Conservation (phyloP, 2,329 filamentous ascomycete species). For the Colletotrichum salicis region DNA sequence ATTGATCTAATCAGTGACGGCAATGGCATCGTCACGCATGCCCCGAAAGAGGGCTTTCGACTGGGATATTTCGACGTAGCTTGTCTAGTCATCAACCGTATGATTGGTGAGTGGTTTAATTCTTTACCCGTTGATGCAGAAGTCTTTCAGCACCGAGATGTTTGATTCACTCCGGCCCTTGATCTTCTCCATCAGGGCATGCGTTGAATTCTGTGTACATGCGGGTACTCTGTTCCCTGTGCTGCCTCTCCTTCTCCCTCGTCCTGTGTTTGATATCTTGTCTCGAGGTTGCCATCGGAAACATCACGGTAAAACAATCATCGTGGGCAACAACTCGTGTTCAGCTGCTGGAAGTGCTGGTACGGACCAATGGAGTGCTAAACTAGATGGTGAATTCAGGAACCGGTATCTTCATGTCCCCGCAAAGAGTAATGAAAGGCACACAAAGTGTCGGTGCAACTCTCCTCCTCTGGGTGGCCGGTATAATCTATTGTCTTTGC, state of each 20-base stretch:
- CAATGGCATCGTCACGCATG: slow-evolving; percentile 44
- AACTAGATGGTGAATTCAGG: slow-evolving; percentile 38
- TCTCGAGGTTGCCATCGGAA: neutral
- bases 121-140: neutral
- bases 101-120: slow-evolving; percentile 46
- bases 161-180: neutral
- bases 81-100: slow-evolving; percentile 49
- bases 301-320: neutral
- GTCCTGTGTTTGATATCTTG: neutral
- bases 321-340: no score
- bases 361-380: neutral
- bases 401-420: slow-evolving; percentile 51
- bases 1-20: slow-evolving; percentile 10
- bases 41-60: slow-evolving; percentile 48
- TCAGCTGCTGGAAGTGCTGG: neutral
- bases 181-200: neutral
- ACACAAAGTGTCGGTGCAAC: slow-evolving; percentile 47
- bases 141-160: neutral
- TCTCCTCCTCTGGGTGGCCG: slow-evolving; percentile 53
- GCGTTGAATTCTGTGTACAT: neutral
- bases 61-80: slow-evolving; percentile 49
- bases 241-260: neutral
- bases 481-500: slow-evolving; percentile 50
- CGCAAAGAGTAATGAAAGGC: slow-evolving; percentile 46
- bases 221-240: neutral